phyloP scores from a whole-genome alignment of 495 filamentous ascomycete genomes.

The Acidiella bohemica region DNA sequence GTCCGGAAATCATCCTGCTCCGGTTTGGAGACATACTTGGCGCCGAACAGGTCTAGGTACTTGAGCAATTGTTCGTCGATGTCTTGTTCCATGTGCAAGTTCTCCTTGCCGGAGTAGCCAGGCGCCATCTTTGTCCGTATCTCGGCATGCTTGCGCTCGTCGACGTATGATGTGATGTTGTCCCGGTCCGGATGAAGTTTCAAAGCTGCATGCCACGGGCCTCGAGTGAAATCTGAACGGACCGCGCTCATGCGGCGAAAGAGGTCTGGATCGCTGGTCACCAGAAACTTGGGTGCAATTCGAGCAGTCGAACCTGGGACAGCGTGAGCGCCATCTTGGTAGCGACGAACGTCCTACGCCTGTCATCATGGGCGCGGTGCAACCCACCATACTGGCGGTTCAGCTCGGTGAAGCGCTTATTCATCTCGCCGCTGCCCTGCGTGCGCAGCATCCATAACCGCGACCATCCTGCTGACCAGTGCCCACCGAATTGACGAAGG shows the following conservation, averaged over 20 bases:
- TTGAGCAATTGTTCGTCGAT: constrained; percentile 33
- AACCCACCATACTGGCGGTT: constrained; percentile 23
- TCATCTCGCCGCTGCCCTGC: constrained; percentile 21
- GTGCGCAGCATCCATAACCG: constrained; percentile 22
- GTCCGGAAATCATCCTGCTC: constrained; percentile 22
- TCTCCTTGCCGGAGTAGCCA: constrained; percentile 41
- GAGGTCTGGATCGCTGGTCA: constrained; percentile 33
- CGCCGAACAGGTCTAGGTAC: constrained; percentile 30
- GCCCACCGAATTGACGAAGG: constrained; percentile 20
- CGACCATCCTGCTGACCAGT: constrained; percentile 19
- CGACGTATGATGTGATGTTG: constrained; percentile 29
- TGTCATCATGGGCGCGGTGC: no score
- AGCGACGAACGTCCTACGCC: not conserved
- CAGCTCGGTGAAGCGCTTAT: constrained; percentile 20
- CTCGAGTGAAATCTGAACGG: constrained; percentile 30
- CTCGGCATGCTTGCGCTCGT: constrained; percentile 31
- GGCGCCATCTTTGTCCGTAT: constrained; percentile 25
- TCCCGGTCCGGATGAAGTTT: constrained; percentile 33
- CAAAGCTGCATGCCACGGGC: constrained; percentile 31
- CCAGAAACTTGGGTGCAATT: constrained; percentile 31
- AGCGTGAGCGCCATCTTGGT: not conserved
- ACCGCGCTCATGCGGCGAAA: constrained; percentile 29
- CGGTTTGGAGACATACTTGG: constrained; percentile 23
- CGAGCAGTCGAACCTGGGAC: constrained; percentile 31
- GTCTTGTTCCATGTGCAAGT: constrained; percentile 31